Percentiles rank a stretch among this genome's conserved stretches.
Evolutionary conservation across 169 alveolate genomes (phyloP).

Genomic region (Perkinsus marinus): DNA sequence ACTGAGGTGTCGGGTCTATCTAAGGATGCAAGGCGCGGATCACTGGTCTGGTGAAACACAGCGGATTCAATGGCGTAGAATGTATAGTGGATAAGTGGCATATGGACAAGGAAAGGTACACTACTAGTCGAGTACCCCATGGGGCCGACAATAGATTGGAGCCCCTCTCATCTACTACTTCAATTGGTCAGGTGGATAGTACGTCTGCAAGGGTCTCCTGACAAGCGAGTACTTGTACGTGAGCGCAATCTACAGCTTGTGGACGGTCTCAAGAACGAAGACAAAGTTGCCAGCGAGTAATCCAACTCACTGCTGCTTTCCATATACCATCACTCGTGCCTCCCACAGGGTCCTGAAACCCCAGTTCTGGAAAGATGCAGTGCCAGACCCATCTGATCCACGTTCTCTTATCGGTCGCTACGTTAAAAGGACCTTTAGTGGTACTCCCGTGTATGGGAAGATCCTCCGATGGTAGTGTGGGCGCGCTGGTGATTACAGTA

Average conservation of each 20-base stretch:
- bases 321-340: background rate
- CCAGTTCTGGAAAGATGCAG: background rate
- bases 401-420: background rate
- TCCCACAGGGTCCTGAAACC: background rate
- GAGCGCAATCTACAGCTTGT: background rate
- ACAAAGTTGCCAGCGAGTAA: background rate
- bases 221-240: background rate
- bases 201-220: background rate
- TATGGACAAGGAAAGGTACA: background rate
- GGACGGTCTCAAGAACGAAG: background rate
- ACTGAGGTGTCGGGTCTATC: background rate
- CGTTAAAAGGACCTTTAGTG: background rate
- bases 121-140: no score
- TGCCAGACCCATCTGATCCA: background rate
- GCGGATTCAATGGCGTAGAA: background rate
- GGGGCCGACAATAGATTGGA: no score
- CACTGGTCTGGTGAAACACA: background rate
- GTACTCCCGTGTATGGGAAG: background rate
- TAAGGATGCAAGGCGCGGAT: background rate
- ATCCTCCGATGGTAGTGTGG: background rate
- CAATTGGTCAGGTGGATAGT: background rate
- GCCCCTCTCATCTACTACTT: no score
- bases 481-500: background rate
- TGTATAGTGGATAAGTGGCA: background rate
- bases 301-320: background rate